Evolutionary conservation across 108 stramenopile species (phyloP).

Genomic region (Asterionellopsis glacialis): DNA sequence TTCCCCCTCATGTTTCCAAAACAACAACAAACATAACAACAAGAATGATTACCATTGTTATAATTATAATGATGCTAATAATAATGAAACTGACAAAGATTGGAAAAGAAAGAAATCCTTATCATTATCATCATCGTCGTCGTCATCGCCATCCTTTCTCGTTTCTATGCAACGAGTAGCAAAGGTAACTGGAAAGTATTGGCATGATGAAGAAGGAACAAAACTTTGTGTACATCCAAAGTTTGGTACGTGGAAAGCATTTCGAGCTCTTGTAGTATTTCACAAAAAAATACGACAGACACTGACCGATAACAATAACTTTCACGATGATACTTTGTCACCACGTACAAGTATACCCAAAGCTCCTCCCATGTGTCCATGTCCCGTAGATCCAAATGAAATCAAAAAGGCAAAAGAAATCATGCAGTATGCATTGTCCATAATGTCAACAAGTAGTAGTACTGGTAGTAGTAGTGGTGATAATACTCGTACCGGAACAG

Average conservation of each 20-base stretch:
- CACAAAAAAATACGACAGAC: neutral
- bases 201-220: slow-evolving; percentile 34
- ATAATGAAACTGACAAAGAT: no score
- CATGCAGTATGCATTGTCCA: no score
- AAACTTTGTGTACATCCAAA: slow-evolving; percentile 45
- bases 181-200: slow-evolving; percentile 33
- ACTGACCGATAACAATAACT: no score
- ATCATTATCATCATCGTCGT: slow-evolving; percentile 17
- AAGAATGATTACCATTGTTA: no score
- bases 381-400: slow-evolving; percentile 24
- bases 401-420: slow-evolving; percentile 21
- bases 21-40: no score
- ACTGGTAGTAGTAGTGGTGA: no score
- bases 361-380: slow-evolving; percentile 21
- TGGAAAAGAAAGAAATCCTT: neutral
- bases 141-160: slow-evolving; percentile 17
- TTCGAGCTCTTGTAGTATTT: slow-evolving; percentile 40
- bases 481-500: no score
- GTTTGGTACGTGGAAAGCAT: slow-evolving; percentile 49
- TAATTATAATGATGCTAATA: no score
- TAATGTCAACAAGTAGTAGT: no score
- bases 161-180: slow-evolving; percentile 55
- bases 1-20: no score
- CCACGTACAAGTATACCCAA: slow-evolving; percentile 3
- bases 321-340: no score